Evolutionary conservation across 2,329 filamentous ascomycete species (phyloP).

Genomic region (Aspergillus ochraceus): DNA sequence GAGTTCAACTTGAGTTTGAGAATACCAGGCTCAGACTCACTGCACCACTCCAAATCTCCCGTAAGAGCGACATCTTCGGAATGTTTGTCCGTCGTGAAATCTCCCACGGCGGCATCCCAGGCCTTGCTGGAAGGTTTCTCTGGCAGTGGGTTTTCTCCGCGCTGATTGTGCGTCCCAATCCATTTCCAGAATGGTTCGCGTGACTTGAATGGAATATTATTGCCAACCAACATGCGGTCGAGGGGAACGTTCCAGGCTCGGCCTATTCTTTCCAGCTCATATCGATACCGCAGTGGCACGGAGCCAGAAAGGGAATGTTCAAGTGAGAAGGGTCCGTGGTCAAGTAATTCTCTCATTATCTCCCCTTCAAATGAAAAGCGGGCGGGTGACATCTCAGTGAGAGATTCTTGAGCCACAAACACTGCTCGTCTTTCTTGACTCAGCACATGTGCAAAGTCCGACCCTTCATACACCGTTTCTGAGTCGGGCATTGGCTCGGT

Average conservation of each 20-base stretch:
- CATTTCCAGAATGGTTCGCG: slow-evolving; percentile 37
- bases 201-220: slow-evolving; percentile 23
- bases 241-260: slow-evolving; percentile 29
- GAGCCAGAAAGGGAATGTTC: slow-evolving; percentile 24
- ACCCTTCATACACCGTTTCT: slow-evolving; percentile 29
- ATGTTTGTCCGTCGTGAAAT: slow-evolving; percentile 34
- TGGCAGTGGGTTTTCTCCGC: slow-evolving; percentile 24
- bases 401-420: slow-evolving; percentile 5
- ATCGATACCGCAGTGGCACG: slow-evolving; percentile 36
- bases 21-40: slow-evolving; percentile 30
- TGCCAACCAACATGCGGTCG: slow-evolving; percentile 29
- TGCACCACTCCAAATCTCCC: slow-evolving; percentile 42
- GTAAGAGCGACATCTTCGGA: slow-evolving; percentile 42
- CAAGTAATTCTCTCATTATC: slow-evolving; percentile 30
- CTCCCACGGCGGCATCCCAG: slow-evolving; percentile 36
- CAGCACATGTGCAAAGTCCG: slow-evolving; percentile 23
- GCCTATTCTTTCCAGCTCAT: slow-evolving; percentile 39
- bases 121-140: slow-evolving; percentile 31
- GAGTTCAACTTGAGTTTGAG: slow-evolving; percentile 44
- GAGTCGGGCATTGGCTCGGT: slow-evolving; percentile 27
- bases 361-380: slow-evolving; percentile 17
- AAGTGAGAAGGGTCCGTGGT: slow-evolving; percentile 38
- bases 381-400: not conserved
- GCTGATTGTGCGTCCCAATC: slow-evolving; percentile 26
- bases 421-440: slow-evolving; percentile 15